Base-by-base conservation (phyloP, 163 green algal species). In the Volvox carteri region DNA sequence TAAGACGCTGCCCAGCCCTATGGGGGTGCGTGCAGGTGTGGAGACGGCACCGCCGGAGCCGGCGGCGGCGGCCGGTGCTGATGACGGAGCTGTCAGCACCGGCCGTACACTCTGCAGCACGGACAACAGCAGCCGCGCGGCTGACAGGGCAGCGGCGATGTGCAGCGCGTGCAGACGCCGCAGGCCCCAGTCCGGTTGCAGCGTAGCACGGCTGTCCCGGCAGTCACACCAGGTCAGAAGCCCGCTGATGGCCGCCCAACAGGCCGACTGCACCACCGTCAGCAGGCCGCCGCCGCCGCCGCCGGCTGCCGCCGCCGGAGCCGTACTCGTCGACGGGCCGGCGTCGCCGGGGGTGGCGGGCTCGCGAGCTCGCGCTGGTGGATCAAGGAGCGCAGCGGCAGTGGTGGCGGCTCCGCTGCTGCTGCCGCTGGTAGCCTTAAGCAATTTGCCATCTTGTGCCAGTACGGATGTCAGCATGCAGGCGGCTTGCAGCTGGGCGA, bases 401-500 rank as follows among this genome's bases (percentile, higher is more conserved):
- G 44, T 65, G 2, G 39, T 48, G 33, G 81, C 46, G n/a, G n/a
- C n/a, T n/a, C n/a, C n/a, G 30, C 7, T 23, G 35, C 35, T 35
- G 77, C 8, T n/a, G 48, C 30, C 39, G 68, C 7, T 54, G 50
- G 48, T 30, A 3, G 39, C 2, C 5, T 28, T 8, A 37, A 70
- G 25, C 11, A 89, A 52, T 70, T 42, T 54, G 21, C 72, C 78
- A 39, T 76, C 56, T 11, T 46, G 62, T 21, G 78, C 78, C 28
- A 91, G 87, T 25, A 91, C 52, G 16, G 52, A 76, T 25, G 75
- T 30, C 33, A 90, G 75, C 14, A 56, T 14, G 42, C 62, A 73
- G 37, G 52, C 56, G 4, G 90, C 84, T 48, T 92, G 92, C 62
- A 93, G 89, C 73, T 84, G 48, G 42, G 79, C 84, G 52, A 92